A percentile compares a stretch with the other conserved stretches of the same genome.
These are phyloP conservation scores for Starmerella vitae DNA, from an alignment of 805 yeast species.

Conservation along the genomic window DNA sequence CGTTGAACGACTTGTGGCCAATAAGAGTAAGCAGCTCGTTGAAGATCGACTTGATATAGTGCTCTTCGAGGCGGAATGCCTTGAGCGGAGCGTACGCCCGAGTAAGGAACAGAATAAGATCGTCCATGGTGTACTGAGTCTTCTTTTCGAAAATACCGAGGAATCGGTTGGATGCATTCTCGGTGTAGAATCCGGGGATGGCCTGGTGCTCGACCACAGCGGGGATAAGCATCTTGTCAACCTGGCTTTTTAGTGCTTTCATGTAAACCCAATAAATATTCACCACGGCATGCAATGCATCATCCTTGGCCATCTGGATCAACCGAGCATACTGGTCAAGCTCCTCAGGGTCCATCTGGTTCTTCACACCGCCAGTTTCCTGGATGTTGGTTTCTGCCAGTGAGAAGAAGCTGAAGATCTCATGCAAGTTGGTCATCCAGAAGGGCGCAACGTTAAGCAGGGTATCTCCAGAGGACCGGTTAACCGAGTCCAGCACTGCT, in stretches of 20 bases:
- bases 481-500: conserved; percentile 72
- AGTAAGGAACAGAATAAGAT: conserved; percentile 76
- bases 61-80: conserved; percentile 72
- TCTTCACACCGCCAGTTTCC: conserved; percentile 63
- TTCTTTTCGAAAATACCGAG: conserved; percentile 34
- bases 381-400: conserved; percentile 87
- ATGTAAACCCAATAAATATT: conserved; percentile 95
- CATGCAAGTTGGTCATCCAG: conserved; percentile 95
- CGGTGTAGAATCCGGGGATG: conserved; percentile 88
- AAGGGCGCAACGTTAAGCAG: conserved; percentile 86
- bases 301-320: conserved; percentile 84
- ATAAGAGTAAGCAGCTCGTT: conserved; percentile 72
- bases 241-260: conserved; percentile 80
- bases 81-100: conserved; percentile 87
- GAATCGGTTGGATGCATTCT: conserved; percentile 64
- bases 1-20: conserved; percentile 90
- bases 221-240: conserved; percentile 85
- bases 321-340: conserved; percentile 78
- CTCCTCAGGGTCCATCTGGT: conserved; percentile 80
- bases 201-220: conserved; percentile 92
- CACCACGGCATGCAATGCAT: conserved; percentile 81
- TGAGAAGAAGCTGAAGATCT: conserved; percentile 82
- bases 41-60: conserved; percentile 71
- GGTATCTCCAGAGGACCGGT: conserved; percentile 69
- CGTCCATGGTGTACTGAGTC: conserved; percentile 81